Percentiles rank a stretch among this genome's conserved stretches.
Conservation (phyloP, 1,139 yeast species). For the Pichia sp. region DNA sequence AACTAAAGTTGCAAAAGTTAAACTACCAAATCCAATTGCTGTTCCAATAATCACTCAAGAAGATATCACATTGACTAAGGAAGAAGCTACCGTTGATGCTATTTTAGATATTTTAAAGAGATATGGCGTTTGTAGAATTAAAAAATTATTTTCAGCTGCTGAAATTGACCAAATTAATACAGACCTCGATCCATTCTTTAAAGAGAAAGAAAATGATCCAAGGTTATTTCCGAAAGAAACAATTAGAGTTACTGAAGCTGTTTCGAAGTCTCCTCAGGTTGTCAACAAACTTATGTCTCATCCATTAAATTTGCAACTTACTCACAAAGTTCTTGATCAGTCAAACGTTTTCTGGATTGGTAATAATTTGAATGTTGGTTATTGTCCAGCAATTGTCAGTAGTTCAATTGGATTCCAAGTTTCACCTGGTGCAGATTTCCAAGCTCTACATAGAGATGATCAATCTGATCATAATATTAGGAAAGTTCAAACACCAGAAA, state of each 20-base stretch:
- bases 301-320: conserved; percentile 10
- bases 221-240: conserved; percentile 15
- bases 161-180: conserved; percentile 11
- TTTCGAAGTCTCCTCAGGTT: conserved; percentile 13
- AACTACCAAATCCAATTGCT: conserved; percentile 1
- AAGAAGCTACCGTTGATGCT: conserved; percentile 11
- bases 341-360: conserved; percentile 16
- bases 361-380: conserved; percentile 12
- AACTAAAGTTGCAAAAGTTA: conserved; percentile 5
- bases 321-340: conserved; percentile 10
- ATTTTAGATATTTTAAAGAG: conserved; percentile 4
- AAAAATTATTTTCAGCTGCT: conserved; percentile 1
- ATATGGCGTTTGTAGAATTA: conserved; percentile 13
- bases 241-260: conserved; percentile 12
- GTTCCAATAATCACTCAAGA: background rate
- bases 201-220: conserved; percentile 11
- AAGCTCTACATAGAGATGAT: conserved; percentile 29
- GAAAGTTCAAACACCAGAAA: conserved; percentile 15
- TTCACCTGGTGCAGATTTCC: conserved; percentile 27
- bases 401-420: conserved; percentile 29
- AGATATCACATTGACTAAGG: conserved; percentile 9
- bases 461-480: conserved; percentile 24
- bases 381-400: conserved; percentile 10
- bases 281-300: conserved; percentile 12
- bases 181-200: conserved; percentile 13